Conservation (phyloP, 2,329 filamentous ascomycete species). For the Pyricularia sp. region DNA sequence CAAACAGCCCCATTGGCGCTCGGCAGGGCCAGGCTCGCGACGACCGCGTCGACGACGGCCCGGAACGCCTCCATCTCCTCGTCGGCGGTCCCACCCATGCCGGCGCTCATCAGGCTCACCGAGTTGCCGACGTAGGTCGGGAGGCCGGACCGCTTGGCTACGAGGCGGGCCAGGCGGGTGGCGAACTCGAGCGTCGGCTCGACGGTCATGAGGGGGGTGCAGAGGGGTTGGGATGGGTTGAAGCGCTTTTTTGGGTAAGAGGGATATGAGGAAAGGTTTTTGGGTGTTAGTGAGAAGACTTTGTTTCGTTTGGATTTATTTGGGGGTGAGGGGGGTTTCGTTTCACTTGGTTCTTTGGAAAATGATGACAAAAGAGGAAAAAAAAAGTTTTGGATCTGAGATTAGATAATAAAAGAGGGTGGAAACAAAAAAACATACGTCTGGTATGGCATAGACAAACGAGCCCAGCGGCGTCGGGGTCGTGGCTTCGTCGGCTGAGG, state of each 20-base stretch:
- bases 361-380: background rate
- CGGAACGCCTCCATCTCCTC: slow-evolving; percentile 89
- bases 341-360: background rate
- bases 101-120: slow-evolving; percentile 59
- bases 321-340: background rate
- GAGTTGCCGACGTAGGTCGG: slow-evolving; percentile 90
- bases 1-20: background rate
- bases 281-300: background rate
- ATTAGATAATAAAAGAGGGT: background rate
- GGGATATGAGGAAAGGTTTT: background rate
- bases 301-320: background rate
- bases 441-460: slow-evolving; percentile 86
- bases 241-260: slow-evolving; percentile 25
- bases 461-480: slow-evolving; percentile 56
- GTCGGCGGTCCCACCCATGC: slow-evolving; percentile 69
- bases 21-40: slow-evolving; percentile 34
- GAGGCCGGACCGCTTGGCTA: slow-evolving; percentile 57
- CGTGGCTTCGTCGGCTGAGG: slow-evolving; percentile 36
- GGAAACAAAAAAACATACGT: slow-evolving; percentile 40
- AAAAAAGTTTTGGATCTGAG: background rate
- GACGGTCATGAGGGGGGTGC: slow-evolving; percentile 65
- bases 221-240: slow-evolving; percentile 49
- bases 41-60: slow-evolving; percentile 57
- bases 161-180: slow-evolving; percentile 66
- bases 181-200: slow-evolving; percentile 76